Conservation (phyloP, 768 basidiomycete species). For the Mycena capillaripes region DNA sequence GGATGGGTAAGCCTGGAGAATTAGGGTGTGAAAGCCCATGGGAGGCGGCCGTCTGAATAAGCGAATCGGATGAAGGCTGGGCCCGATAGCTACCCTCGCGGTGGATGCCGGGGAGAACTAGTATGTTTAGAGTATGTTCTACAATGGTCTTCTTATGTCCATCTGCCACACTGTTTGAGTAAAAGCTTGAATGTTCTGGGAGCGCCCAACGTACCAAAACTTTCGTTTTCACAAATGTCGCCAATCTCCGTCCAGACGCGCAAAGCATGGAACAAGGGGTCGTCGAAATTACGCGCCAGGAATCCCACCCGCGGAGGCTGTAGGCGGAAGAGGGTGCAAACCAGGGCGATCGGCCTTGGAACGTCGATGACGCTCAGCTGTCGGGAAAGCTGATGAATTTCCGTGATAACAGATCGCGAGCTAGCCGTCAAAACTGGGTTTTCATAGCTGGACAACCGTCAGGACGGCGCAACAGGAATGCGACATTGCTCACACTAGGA, state of each 20-base stretch:
- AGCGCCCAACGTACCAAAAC: constrained; percentile 70
- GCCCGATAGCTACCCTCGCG: constrained; percentile 50
- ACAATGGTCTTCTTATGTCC: constrained; percentile 81
- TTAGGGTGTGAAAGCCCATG: constrained; percentile 40
- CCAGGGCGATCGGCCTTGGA: constrained; percentile 74
- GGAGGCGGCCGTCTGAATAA: constrained; percentile 47
- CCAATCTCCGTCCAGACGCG: constrained; percentile 83
- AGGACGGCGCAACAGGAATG: constrained; percentile 13
- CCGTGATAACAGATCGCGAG: constrained; percentile 78
- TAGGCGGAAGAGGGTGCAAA: constrained; percentile 69
- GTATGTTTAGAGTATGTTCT: constrained; percentile 84
- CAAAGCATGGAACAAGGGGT: constrained; percentile 72
- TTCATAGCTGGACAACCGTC: constrained; percentile 66
- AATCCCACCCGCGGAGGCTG: constrained; percentile 47
- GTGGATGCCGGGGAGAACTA: constrained; percentile 82
- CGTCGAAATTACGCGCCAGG: constrained; percentile 42
- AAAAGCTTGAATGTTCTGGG: constrained; percentile 20
- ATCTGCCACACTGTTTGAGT: constrained; percentile 57
- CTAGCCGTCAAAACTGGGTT: constrained; percentile 85
- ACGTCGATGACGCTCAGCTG: constrained; percentile 74
- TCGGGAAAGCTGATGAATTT: constrained; percentile 75
- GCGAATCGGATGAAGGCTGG: constrained; percentile 52
- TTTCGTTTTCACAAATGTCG: constrained; percentile 84
- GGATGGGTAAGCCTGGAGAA: constrained; percentile 67
- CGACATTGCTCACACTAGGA: constrained; percentile 55